Conservation (phyloP, 176 grass and related monocot species). For the Hordeum vulgare region DNA sequence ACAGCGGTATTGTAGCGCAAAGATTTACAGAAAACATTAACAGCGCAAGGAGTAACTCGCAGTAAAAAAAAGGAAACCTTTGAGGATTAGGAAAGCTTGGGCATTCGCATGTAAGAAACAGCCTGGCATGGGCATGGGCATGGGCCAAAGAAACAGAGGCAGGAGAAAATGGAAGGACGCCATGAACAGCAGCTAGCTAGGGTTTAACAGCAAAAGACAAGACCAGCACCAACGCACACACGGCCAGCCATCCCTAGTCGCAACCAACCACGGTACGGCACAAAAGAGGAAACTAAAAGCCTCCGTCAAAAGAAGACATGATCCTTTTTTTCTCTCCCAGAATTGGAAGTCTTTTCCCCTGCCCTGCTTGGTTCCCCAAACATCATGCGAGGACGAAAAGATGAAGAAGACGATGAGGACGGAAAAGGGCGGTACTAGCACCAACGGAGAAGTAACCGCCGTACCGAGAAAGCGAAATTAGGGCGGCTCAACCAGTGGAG, state of each 20-base stretch:
- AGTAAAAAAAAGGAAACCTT: background rate
- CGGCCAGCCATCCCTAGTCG: background rate
- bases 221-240: background rate
- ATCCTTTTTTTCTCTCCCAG: background rate
- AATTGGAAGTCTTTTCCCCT: slow-evolving; percentile 28
- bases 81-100: background rate
- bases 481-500: background rate
- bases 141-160: background rate
- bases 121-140: background rate
- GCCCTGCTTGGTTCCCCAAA: background rate
- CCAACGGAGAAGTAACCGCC: background rate
- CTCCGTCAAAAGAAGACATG: slow-evolving; percentile 15
- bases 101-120: background rate
- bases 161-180: background rate
- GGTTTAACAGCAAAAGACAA: slow-evolving; percentile 19
- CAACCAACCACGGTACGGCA: background rate
- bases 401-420: background rate
- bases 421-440: background rate
- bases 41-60: background rate
- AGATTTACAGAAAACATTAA: background rate
- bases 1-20: background rate
- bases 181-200: slow-evolving; percentile 2
- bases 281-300: slow-evolving; percentile 18
- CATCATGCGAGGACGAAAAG: slow-evolving; percentile 9
- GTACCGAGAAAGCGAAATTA: slow-evolving; percentile 25